Percentiles rank a stretch among this genome's conserved stretches.
Evolutionary conservation across 1,284 basidiomycete genomes (phyloP).

Genomic region (Gymnopus androsaceus): DNA sequence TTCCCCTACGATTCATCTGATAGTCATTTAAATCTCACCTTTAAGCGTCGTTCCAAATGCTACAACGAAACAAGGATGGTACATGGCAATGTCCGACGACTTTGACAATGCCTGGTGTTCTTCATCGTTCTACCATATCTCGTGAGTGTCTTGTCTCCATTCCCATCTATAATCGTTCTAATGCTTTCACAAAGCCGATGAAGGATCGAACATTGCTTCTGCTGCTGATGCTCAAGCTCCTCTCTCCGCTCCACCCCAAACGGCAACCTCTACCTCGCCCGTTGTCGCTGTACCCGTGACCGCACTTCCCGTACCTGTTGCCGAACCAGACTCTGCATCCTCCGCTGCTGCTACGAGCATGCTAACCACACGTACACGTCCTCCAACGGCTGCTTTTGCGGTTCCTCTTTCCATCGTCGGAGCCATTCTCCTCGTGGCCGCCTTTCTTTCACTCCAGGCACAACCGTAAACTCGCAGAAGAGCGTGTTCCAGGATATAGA

Average conservation of each 20-base stretch:
- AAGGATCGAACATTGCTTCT: background rate
- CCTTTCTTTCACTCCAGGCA: slow-evolving; percentile 32
- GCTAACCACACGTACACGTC: slow-evolving; percentile 31
- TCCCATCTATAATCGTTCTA: background rate
- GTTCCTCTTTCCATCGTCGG: slow-evolving; percentile 47
- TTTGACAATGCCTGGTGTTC: slow-evolving; percentile 38
- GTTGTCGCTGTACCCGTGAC: background rate
- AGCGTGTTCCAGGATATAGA: slow-evolving; percentile 15
- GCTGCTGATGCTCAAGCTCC: slow-evolving; percentile 6
- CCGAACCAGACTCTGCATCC: slow-evolving; percentile 8
- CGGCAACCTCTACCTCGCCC: background rate
- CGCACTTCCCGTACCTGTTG: background rate
- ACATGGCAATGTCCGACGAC: slow-evolving; percentile 43
- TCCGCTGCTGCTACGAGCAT: slow-evolving; percentile 10
- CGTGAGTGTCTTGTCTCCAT: slow-evolving; percentile 32
- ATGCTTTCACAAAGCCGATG: background rate
- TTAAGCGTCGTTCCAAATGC: slow-evolving; percentile 37
- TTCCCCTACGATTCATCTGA: background rate
- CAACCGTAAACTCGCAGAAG: slow-evolving; percentile 23
- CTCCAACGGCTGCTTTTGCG: slow-evolving; percentile 43
- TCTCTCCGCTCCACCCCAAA: background rate
- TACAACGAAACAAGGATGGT: slow-evolving; percentile 29
- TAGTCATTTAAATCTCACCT: slow-evolving; percentile 11
- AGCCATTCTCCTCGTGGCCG: slow-evolving; percentile 40
- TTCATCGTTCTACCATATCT: slow-evolving; percentile 41